A percentile compares a stretch with the other conserved stretches of the same genome.
These are phyloP conservation scores for Stachybotrys echinatus DNA, from an alignment of 2,329 filamentous ascomycete species.

Conservation along the genomic window DNA sequence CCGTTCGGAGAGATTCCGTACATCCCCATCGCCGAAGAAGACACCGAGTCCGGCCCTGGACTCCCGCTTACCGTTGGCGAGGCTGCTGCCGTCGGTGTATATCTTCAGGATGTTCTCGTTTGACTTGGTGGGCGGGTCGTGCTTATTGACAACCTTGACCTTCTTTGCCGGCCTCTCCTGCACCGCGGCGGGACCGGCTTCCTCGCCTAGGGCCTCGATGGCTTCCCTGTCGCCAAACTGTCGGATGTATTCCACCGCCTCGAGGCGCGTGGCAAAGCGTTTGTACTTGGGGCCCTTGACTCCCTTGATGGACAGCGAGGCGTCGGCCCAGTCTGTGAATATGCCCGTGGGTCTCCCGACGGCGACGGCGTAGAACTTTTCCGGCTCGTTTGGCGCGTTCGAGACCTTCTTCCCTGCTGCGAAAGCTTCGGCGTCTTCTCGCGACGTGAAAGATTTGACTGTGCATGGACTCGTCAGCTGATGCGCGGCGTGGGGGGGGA, in stretches of 20 bases:
- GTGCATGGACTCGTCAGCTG: background rate
- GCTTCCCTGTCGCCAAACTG: constrained; percentile 38
- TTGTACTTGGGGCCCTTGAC: constrained; percentile 67
- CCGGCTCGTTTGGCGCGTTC: constrained; percentile 32
- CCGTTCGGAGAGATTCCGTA: constrained; percentile 67
- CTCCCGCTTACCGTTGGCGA: constrained; percentile 51
- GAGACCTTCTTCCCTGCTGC: constrained; percentile 51
- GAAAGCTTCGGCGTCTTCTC: constrained; percentile 74
- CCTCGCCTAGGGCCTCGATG: constrained; percentile 32
- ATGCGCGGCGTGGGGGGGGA: background rate
- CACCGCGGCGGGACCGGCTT: constrained; percentile 13
- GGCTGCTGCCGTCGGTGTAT: constrained; percentile 60
- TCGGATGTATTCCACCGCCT: constrained; percentile 74
- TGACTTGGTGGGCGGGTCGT: constrained; percentile 6
- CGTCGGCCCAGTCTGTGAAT: constrained; percentile 62
- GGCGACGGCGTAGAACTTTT: constrained; percentile 56
- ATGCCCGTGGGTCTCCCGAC: constrained; percentile 54
- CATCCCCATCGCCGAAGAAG: constrained; percentile 53
- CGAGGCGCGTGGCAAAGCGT: constrained; percentile 60
- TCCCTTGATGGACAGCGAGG: constrained; percentile 67
- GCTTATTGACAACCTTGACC: constrained; percentile 11
- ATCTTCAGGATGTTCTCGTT: constrained; percentile 28
- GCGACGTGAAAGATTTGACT: constrained; percentile 77
- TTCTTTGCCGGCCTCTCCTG: constrained; percentile 15
- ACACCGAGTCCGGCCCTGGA: constrained; percentile 58